These are phyloP conservation scores for Kodamaea leandrae DNA, from an alignment of 805 yeast species.

Conservation along the genomic window DNA sequence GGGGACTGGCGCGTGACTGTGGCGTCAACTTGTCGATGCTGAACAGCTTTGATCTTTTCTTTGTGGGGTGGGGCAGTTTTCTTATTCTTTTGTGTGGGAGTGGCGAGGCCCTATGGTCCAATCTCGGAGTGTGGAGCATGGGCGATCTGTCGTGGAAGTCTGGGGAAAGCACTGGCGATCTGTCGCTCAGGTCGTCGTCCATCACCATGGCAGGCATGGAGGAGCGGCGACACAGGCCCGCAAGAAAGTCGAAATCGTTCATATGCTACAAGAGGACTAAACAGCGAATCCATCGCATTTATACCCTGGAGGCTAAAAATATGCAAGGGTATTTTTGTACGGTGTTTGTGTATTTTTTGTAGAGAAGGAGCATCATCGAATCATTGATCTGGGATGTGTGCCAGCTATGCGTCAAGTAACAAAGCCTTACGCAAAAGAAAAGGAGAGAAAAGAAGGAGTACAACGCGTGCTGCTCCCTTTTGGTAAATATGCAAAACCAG, in stretches of 20 bases:
- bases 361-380: not conserved
- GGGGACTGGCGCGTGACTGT: too few species aligned
- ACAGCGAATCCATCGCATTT: not conserved
- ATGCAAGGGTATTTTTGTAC: not conserved
- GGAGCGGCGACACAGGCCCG: conserved; percentile 1
- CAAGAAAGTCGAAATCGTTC: conserved; percentile 1
- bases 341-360: not conserved
- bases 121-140: not conserved
- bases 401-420: not conserved
- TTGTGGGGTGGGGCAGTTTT: conserved; percentile 3
- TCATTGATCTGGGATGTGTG: too few species aligned
- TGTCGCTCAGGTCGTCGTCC: not conserved
- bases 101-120: not conserved
- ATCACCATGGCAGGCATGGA: not conserved
- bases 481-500: too few species aligned
- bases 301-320: not conserved
- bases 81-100: not conserved
- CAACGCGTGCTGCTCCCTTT: not conserved
- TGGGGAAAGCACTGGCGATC: not conserved
- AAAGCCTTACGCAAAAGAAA: not conserved
- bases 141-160: not conserved
- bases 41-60: conserved; percentile 6
- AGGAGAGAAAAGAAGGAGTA: not conserved
- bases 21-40: not conserved
- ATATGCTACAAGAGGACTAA: not conserved